Evolutionary conservation across 169 alveolate species (phyloP).

Genomic region (Sarcocystis neurona): DNA sequence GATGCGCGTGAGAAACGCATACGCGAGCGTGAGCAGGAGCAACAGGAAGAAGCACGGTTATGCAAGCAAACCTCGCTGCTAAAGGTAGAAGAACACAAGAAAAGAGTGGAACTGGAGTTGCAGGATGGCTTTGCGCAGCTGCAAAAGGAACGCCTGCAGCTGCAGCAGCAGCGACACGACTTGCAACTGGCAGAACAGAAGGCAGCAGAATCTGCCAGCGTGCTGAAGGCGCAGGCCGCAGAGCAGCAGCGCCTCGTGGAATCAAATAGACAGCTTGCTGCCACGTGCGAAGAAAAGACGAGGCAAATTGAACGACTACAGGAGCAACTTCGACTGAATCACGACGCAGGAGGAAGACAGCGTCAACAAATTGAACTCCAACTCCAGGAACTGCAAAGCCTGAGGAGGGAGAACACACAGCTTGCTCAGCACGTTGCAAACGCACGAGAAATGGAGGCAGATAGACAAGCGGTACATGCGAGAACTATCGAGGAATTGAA

Average conservation of each 20-base stretch:
- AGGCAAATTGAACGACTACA: neutral
- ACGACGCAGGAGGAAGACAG: neutral
- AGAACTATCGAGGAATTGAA: constrained; percentile 4
- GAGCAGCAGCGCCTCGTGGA: neutral
- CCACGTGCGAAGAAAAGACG: neutral
- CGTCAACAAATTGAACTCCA: neutral
- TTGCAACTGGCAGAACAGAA: neutral
- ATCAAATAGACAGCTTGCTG: neutral
- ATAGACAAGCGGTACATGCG: neutral
- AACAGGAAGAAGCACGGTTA: neutral
- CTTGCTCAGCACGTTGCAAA: neutral
- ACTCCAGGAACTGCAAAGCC: neutral
- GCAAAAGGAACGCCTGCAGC: neutral
- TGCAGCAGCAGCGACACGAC: neutral
- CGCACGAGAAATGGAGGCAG: neutral
- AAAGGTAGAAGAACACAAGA: neutral
- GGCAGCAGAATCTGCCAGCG: neutral
- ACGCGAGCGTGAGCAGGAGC: neutral
- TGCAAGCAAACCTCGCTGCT: neutral
- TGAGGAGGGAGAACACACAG: neutral
- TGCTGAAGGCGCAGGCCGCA: neutral
- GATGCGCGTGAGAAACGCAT: constrained; percentile 10
- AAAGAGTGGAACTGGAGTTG: neutral
- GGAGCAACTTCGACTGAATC: neutral
- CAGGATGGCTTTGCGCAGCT: neutral